phyloP scores from a whole-genome alignment of 257 asterid genomes.

The Agastache rugosa region DNA sequence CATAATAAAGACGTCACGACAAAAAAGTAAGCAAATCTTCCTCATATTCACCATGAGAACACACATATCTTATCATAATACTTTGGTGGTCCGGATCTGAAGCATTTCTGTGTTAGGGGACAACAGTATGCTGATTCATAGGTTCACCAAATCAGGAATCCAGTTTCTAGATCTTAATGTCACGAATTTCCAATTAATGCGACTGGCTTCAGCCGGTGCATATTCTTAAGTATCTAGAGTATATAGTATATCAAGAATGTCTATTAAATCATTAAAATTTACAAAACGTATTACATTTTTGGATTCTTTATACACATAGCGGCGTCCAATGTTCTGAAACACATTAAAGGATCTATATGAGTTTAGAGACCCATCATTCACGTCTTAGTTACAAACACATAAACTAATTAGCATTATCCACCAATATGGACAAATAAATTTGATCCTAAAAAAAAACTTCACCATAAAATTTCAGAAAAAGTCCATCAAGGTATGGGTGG shows the following conservation, averaged over 20 bases:
- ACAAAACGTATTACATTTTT: neutral
- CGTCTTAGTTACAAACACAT: constrained; percentile 5
- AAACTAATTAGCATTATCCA: constrained; percentile 6
- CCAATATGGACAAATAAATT: constrained; percentile 18
- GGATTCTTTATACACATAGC: constrained; percentile 14
- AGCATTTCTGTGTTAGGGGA: constrained; percentile 18
- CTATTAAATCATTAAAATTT: neutral
- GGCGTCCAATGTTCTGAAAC: neutral
- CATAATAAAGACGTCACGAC: constrained; percentile 24
- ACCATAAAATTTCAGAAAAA: constrained; percentile 1
- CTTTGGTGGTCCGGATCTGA: neutral
- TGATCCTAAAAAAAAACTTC: constrained; percentile 9
- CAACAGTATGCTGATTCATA: neutral
- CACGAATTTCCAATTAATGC: constrained; percentile 6
- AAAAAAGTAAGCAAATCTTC: constrained; percentile 16
- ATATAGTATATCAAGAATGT: neutral
- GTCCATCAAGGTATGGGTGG: neutral
- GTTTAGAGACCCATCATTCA: constrained; percentile 13
- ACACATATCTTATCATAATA: neutral
- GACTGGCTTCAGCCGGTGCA: neutral
- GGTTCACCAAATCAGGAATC: constrained; percentile 1
- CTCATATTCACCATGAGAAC: neutral
- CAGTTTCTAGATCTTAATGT: constrained; percentile 21
- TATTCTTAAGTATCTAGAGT: neutral
- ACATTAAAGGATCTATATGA: neutral